These are phyloP conservation scores for Hyparrhenia diplandra DNA, from an alignment of 176 grass and related monocot genomes.

Conservation along the genomic window DNA sequence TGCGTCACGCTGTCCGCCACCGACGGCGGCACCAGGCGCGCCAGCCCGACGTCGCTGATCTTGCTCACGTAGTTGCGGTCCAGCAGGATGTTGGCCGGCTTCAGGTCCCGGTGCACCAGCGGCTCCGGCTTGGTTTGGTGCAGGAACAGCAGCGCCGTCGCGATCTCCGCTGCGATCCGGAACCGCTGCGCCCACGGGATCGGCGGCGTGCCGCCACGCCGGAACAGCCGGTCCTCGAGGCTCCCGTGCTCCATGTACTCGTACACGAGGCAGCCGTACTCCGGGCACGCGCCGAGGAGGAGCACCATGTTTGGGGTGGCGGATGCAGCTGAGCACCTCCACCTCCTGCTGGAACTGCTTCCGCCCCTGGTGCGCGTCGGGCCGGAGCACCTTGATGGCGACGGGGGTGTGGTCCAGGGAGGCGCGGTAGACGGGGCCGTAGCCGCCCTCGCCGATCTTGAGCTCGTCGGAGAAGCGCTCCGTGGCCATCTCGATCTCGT, in stretches of 20 bases:
- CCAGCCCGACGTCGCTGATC: constrained; percentile 91
- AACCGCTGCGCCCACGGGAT: constrained; percentile 72
- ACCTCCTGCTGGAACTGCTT: constrained; percentile 99
- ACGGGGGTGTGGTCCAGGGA: constrained; percentile 84
- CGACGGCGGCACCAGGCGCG: constrained; percentile 70
- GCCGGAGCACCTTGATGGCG: constrained; percentile 80
- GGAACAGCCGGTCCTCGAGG: constrained; percentile 79
- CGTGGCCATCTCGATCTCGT: constrained; percentile 80
- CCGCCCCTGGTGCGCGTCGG: constrained; percentile 73
- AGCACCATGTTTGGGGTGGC: constrained; percentile 98
- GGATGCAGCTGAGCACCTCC: constrained; percentile 84
- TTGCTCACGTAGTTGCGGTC: constrained; percentile 97
- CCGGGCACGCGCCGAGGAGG: constrained; percentile 81
- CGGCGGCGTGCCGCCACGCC: constrained; percentile 54
- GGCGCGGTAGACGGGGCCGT: constrained; percentile 85
- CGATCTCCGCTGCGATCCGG: constrained; percentile 75
- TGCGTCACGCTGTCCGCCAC: constrained; percentile 83
- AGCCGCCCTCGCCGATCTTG: constrained; percentile 95
- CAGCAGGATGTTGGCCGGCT: constrained; percentile 90
- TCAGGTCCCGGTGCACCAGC: constrained; percentile 88
- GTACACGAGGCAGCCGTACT: constrained; percentile 89
- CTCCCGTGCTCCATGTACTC: constrained; percentile 97
- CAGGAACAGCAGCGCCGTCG: constrained; percentile 76
- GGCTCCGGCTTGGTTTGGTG: constrained; percentile 91
- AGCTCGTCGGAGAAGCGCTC: constrained; percentile 67